Conservation (phyloP, 345 rosid genomes). For the rapeseed (Brassica napus) region Da-Ae NC_063436.1:22626501-22627000, state of each 20-base stretch:
- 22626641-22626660: constrained; percentile 19
- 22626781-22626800: constrained; percentile 6
- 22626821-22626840: constrained; percentile 10
- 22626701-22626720: constrained; percentile 12
- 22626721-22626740: background rate
- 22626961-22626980: too few relatives aligned
- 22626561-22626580: background rate
- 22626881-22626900: too few relatives aligned
- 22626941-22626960: too few relatives aligned
- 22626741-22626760: constrained; percentile 18
- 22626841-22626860: too few relatives aligned
- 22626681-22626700: constrained; percentile 4
- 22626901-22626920: too few relatives aligned
- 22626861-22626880: too few relatives aligned
- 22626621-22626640: background rate
- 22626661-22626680: constrained; percentile 22
- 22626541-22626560: background rate
- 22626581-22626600: background rate
- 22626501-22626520: background rate
- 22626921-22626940: too few relatives aligned
- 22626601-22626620: background rate
- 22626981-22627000: too few relatives aligned
- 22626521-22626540: background rate
- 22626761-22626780: constrained; percentile 33
- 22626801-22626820: background rate